Percentiles rank a stretch among this genome's conserved stretches.
Evolutionary conservation across 148 eudicot genomes (phyloP).

Genomic region (Vaccinium corymbosum): DNA sequence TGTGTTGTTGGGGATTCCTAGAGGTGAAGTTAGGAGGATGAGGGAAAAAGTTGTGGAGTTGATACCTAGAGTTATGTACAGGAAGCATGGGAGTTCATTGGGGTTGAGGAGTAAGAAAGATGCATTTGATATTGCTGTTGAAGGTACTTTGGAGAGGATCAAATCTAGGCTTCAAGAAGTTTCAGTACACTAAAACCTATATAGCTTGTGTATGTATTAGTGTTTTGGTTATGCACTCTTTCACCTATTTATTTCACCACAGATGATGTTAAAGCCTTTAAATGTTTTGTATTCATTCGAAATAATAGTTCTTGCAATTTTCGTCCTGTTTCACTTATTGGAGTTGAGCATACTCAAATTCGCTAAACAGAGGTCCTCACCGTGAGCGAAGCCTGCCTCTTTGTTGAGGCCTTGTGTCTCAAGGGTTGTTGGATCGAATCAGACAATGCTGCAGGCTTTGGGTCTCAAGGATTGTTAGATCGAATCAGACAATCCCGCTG

Average conservation of each 20-base stretch:
- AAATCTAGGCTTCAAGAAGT: constrained; percentile 47
- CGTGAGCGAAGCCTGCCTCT: too few species aligned
- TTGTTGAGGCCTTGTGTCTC: too few species aligned
- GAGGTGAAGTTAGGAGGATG: constrained; percentile 69
- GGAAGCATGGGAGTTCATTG: constrained; percentile 85
- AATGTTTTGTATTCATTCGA: constrained; percentile 5
- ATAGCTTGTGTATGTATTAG: neutral
- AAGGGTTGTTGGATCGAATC: too few species aligned
- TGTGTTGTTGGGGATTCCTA: constrained; percentile 65
- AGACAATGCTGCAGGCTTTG: too few species aligned
- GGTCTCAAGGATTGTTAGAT: too few species aligned
- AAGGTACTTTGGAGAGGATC: constrained; percentile 67
- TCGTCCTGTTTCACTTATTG: neutral
- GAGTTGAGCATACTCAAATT: neutral
- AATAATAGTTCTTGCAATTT: constrained; percentile 10
- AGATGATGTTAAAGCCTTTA: neutral
- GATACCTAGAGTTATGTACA: constrained; percentile 65
- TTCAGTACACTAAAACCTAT: constrained; percentile 6
- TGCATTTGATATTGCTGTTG: constrained; percentile 90
- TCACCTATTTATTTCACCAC: neutral
- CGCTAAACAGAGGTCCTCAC: too few species aligned
- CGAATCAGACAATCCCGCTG: too few species aligned
- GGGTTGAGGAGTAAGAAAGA: constrained; percentile 80
- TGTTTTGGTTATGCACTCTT: neutral
- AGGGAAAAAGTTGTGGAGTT: constrained; percentile 75